phyloP scores from a whole-genome alignment of 768 basidiomycete genomes.

The Scleroderma bovista region DNA sequence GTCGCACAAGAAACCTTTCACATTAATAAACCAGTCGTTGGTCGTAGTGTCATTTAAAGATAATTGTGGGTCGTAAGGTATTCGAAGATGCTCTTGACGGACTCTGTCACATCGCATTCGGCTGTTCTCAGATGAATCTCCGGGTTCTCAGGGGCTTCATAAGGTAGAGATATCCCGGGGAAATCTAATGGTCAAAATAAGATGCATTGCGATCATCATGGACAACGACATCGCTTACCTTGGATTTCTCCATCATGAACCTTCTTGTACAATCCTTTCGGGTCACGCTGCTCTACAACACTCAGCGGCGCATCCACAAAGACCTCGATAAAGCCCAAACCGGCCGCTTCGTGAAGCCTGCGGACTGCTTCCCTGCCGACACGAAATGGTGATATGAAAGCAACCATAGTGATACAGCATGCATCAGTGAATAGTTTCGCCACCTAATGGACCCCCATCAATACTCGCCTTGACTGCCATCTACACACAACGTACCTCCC shows the following conservation, averaged over 20 bases:
- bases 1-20: no score
- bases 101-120: constrained; percentile 68
- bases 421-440: constrained; percentile 91
- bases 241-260: constrained; percentile 94
- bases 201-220: constrained; percentile 2
- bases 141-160: constrained; percentile 79
- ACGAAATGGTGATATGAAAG: constrained; percentile 96
- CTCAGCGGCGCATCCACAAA: constrained; percentile 88
- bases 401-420: constrained; percentile 80
- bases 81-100: constrained; percentile 70
- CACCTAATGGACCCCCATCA: constrained; percentile 49
- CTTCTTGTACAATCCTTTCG: constrained; percentile 96
- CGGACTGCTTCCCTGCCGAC: constrained; percentile 81
- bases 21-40: no score
- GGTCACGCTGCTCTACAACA: constrained; percentile 88
- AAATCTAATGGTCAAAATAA: constrained; percentile 57
- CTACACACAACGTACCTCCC: constrained; percentile 59
- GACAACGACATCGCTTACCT: constrained; percentile 43
- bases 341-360: constrained; percentile 66
- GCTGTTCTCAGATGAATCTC: constrained; percentile 93
- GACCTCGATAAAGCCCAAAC: constrained; percentile 86
- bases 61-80: constrained; percentile 71
- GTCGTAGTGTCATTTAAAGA: constrained; percentile 28
- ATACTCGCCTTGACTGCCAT: background rate
- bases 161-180: constrained; percentile 96